phyloP scores from a whole-genome alignment of 129 eudicot genomes.

The Flaveria robusta region DNA sequence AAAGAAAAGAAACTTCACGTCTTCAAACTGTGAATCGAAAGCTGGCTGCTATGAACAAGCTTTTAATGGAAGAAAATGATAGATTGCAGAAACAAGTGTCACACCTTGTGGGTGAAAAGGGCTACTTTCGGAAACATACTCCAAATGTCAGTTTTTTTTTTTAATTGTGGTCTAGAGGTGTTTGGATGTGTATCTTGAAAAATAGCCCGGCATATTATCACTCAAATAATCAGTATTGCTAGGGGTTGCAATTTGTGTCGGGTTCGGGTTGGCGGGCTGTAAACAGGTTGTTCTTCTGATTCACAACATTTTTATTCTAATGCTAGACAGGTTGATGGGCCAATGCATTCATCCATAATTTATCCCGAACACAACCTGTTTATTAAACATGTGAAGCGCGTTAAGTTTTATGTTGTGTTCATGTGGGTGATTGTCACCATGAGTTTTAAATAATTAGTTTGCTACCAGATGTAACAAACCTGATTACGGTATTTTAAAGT shows the following conservation, averaged over 20 bases:
- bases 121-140: slow-evolving; percentile 69
- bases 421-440: neutral
- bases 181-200: slow-evolving; percentile 10
- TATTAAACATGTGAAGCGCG: neutral
- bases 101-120: slow-evolving; percentile 75
- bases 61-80: slow-evolving; percentile 88
- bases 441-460: neutral
- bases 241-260: no score
- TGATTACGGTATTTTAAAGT: neutral
- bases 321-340: neutral
- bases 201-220: no score
- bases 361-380: neutral
- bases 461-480: neutral
- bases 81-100: slow-evolving; percentile 85
- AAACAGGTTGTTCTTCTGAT: neutral
- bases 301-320: neutral
- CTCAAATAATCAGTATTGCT: no score
- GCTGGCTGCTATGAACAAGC: slow-evolving; percentile 89
- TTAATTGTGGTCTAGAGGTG: neutral
- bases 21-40: slow-evolving; percentile 85
- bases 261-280: no score
- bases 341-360: neutral
- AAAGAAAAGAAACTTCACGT: slow-evolving; percentile 89
- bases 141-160: slow-evolving; percentile 50
- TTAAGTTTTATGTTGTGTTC: neutral